A percentile compares a stretch with the other conserved stretches of the same genome.
Evolutionary conservation across 164 flowering plant species (phyloP).

Genomic region (Stephania cephalantha): DNA sequence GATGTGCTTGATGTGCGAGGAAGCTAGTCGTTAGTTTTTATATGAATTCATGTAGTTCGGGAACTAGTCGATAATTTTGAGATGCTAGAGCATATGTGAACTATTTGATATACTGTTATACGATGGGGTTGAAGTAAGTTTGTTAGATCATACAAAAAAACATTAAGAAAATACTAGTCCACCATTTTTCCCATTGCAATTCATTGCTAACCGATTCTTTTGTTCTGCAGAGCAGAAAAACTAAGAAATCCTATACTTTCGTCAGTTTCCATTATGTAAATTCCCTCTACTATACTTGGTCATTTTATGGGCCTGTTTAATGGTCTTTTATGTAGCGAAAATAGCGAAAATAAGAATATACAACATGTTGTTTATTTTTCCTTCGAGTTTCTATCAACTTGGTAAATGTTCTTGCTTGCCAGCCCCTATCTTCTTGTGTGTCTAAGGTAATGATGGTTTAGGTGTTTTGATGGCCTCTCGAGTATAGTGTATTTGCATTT

Average conservation of each 20-base stretch:
- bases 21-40: slow-evolving; percentile 26
- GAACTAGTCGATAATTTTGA: slow-evolving; percentile 13
- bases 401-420: slow-evolving; percentile 16
- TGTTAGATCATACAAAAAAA: not conserved
- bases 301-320: slow-evolving; percentile 21
- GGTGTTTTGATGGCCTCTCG: slow-evolving; percentile 49
- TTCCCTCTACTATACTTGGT: slow-evolving; percentile 11
- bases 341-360: slow-evolving; percentile 15
- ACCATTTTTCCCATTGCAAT: slow-evolving; percentile 4
- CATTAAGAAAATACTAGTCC: not conserved
- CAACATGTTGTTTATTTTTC: slow-evolving; percentile 6
- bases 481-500: slow-evolving; percentile 24
- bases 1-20: slow-evolving; percentile 36
- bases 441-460: slow-evolving; percentile 29
- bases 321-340: slow-evolving; percentile 16
- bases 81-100: slow-evolving; percentile 18
- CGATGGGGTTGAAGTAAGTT: slow-evolving; percentile 34
- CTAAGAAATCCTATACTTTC: slow-evolving; percentile 21
- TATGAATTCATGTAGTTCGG: slow-evolving; percentile 25
- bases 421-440: slow-evolving; percentile 30
- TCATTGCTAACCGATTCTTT: slow-evolving; percentile 32
- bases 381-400: slow-evolving; percentile 3
- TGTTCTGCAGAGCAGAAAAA: slow-evolving; percentile 22
- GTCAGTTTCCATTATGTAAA: slow-evolving; percentile 40
- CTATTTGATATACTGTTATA: slow-evolving; percentile 18